Conservation (phyloP, 495 filamentous ascomycete genomes). For the Aspergillus taichungensis region DNA sequence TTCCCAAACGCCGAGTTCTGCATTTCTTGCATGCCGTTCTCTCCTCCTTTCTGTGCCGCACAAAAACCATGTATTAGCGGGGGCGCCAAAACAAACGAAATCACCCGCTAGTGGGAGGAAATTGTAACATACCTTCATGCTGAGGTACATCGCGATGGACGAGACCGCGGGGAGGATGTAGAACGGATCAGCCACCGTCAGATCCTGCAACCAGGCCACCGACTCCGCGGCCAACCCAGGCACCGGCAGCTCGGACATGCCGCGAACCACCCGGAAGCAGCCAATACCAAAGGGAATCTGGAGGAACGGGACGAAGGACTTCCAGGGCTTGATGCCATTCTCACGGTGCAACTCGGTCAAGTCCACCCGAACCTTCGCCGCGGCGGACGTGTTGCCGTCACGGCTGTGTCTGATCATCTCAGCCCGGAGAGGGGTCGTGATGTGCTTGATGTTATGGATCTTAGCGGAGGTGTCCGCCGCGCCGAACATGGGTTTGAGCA, state of each 20-base stretch:
- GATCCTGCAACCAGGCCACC: constrained; percentile 66
- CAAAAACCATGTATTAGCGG: background rate
- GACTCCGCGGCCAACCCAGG: constrained; percentile 65
- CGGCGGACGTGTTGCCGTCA: constrained; percentile 29
- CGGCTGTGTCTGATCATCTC: constrained; percentile 35
- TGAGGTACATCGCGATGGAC: constrained; percentile 38
- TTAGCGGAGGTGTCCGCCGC: constrained; percentile 51
- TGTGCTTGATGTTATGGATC: constrained; percentile 36
- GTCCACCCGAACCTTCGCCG: constrained; percentile 35
- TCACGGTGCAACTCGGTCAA: constrained; percentile 38
- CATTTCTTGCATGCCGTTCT: constrained; percentile 29
- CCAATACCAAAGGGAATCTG: constrained; percentile 70
- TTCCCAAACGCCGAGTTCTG: constrained; percentile 28
- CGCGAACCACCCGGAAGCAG: constrained; percentile 65
- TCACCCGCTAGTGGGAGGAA: background rate
- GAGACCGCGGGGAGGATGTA: constrained; percentile 59
- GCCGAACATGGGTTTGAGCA: constrained; percentile 56
- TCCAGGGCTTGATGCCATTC: constrained; percentile 45
- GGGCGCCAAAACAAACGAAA: background rate
- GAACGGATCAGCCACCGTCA: constrained; percentile 69
- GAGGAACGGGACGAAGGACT: constrained; percentile 47
- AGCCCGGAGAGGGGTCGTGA: constrained; percentile 17
- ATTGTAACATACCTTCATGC: constrained; percentile 45
- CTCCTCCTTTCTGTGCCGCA: constrained; percentile 43
- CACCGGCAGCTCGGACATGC: constrained; percentile 70